phyloP scores from a whole-genome alignment of 306 rosid genomes.

The Acacia confusa region DNA sequence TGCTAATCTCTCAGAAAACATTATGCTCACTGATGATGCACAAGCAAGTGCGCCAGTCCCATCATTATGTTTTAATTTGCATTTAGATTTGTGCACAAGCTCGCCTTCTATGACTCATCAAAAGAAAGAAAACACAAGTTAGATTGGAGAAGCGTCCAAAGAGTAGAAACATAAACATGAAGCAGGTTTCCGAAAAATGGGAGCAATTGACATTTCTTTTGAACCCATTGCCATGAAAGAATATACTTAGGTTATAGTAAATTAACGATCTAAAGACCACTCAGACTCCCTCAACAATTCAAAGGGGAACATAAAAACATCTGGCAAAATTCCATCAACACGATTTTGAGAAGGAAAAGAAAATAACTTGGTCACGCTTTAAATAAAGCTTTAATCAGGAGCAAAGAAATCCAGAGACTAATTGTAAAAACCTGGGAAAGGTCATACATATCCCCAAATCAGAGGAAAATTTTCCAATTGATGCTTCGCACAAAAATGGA shows the following conservation, averaged over 20 bases:
- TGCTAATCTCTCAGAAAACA: conserved; percentile 59
- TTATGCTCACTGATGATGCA: conserved; percentile 45
- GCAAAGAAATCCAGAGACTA: background rate
- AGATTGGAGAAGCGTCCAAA: conserved; percentile 20
- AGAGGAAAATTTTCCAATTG: no score
- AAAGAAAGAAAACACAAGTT: conserved; percentile 36
- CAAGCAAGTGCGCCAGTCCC: conserved; percentile 35
- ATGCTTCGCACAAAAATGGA: background rate
- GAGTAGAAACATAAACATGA: conserved; percentile 27
- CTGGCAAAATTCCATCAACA: background rate
- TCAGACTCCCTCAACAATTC: background rate
- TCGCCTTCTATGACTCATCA: conserved; percentile 37
- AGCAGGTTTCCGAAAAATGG: background rate
- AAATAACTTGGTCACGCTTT: background rate
- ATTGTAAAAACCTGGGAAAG: background rate
- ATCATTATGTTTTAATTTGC: conserved; percentile 37
- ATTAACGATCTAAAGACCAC: conserved; percentile 14
- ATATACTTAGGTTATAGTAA: background rate
- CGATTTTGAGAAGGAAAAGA: background rate
- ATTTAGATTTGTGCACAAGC: conserved; percentile 26
- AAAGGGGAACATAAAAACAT: background rate
- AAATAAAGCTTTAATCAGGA: background rate
- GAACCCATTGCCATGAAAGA: background rate
- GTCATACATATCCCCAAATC: background rate
- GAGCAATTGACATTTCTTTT: background rate